Evolutionary conservation across 257 asterid genomes (phyloP).

Genomic region (Plantago ovata): DNA sequence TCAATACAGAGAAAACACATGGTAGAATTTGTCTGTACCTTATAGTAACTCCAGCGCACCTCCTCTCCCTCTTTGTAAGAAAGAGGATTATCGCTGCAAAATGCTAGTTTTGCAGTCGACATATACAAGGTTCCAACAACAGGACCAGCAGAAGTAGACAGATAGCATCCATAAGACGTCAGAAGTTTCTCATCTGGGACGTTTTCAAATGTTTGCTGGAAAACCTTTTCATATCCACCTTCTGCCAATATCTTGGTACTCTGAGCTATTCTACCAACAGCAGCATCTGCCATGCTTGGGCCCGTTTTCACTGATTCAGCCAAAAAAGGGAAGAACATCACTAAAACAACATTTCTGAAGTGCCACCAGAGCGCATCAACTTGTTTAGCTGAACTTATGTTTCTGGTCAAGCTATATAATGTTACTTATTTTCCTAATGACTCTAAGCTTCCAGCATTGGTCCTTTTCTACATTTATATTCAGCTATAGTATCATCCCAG

Average conservation of each 20-base stretch:
- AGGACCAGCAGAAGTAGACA: slow-evolving; percentile 95
- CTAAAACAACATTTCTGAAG: not conserved
- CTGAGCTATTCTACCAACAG: slow-evolving; percentile 85
- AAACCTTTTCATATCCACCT: slow-evolving; percentile 93
- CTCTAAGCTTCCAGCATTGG: not conserved
- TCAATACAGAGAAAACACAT: slow-evolving; percentile 5
- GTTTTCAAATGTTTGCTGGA: slow-evolving; percentile 75
- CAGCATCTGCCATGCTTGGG: slow-evolving; percentile 91
- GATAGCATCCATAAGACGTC: slow-evolving; percentile 75
- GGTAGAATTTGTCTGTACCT: slow-evolving; percentile 40
- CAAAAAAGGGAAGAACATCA: slow-evolving; percentile 1
- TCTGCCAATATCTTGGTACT: slow-evolving; percentile 83
- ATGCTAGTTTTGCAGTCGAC: slow-evolving; percentile 82
- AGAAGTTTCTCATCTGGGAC: slow-evolving; percentile 69
- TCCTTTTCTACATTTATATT: not conserved
- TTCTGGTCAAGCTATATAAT: not conserved
- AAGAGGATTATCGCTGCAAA: slow-evolving; percentile 85
- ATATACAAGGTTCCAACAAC: slow-evolving; percentile 74
- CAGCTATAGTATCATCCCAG: not conserved
- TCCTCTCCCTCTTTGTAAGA: slow-evolving; percentile 65
- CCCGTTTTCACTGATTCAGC: slow-evolving; percentile 73
- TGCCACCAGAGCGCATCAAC: too few species aligned
- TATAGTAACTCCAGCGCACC: slow-evolving; percentile 77
- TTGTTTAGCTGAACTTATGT: not conserved
- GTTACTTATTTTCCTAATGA: not conserved